phyloP scores from a whole-genome alignment of 345 rosid species.

The Salix udensis region DNA sequence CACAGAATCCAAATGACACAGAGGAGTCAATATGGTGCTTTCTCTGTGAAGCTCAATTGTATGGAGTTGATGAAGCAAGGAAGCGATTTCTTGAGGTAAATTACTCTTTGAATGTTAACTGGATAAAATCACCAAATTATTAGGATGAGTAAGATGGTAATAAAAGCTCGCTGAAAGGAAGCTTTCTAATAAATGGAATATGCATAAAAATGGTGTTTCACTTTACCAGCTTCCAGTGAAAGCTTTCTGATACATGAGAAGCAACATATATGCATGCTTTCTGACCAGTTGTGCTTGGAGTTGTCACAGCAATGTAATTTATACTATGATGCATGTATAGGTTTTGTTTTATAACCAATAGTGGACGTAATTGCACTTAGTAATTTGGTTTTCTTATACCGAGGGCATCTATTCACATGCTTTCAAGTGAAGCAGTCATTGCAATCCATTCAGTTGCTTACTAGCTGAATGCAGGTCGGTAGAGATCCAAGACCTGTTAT shows the following conservation, averaged over 20 bases:
- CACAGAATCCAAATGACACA: conserved; percentile 82
- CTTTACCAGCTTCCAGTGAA: background rate
- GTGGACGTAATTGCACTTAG: background rate
- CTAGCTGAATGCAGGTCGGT: conserved; percentile 58
- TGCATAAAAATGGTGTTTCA: background rate
- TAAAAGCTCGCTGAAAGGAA: background rate
- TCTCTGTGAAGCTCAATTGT: conserved; percentile 73
- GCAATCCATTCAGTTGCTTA: background rate
- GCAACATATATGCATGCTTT: background rate
- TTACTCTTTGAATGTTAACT: background rate
- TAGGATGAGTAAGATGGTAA: background rate
- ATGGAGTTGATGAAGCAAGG: conserved; percentile 64
- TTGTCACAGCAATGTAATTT: background rate
- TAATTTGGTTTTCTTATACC: background rate
- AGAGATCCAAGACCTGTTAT: conserved; percentile 81
- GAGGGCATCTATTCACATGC: background rate
- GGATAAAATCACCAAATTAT: background rate
- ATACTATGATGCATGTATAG: background rate
- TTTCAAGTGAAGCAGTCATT: background rate
- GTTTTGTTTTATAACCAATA: background rate
- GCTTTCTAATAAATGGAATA: background rate
- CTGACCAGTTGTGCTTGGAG: background rate
- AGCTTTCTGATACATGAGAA: background rate
- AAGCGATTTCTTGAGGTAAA: conserved; percentile 61
- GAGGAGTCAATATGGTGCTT: conserved; percentile 95